Evolutionary conservation across 345 rosid species (phyloP), one percentile per base, ranked within the genome.

Genomic region (Raphanus sativus): DNA sequence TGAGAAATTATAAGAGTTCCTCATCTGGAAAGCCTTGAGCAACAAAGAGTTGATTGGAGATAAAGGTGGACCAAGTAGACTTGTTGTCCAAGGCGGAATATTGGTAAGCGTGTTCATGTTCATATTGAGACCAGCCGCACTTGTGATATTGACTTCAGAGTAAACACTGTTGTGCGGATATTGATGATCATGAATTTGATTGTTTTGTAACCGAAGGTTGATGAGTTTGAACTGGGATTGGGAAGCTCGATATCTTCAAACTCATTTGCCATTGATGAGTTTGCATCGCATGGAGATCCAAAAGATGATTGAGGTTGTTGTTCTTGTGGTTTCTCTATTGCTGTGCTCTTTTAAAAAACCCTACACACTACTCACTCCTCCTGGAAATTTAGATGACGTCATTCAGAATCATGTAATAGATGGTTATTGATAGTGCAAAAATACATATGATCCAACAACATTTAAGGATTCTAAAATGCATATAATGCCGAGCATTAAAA

Each of bases 321-420:
- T 63, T 80, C 82, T 59, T 86, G 90, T 69, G 83, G 86, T 76
- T 87, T 95, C 56, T 74, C 85, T 36, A 79, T 79, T 17, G 81
- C 33, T 29, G 86, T 38, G 72, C 82, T 88, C 84, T 93, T 93
- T 58, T 91, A 80, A 65, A 93, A 93, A 10, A 93, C 84, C 80
- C 98, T 87, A 78, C 92, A 89, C 16, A 93, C 93, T 52, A 89
- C 98, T 97, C 98, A 93, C 83, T 93, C 97, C 70, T 91, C 97
- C 98, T 93, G 86, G 10, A 71, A 75, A 62, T 21, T 9, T 2
- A 10, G 4, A 62, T 17, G 15, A 48, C 59, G 21, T 21, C 21
- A 6, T 3, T 59, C 50, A 65, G 66, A 2, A 8, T 76, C 50
- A 71, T 15, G 25, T 59, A 28, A 36, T 9, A 26, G n/a, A 12